A percentile compares a stretch with the other conserved stretches of the same genome.
Conservation (phyloP, 192 early-diverging fungal genomes). For the Linderina pennispora region DNA sequence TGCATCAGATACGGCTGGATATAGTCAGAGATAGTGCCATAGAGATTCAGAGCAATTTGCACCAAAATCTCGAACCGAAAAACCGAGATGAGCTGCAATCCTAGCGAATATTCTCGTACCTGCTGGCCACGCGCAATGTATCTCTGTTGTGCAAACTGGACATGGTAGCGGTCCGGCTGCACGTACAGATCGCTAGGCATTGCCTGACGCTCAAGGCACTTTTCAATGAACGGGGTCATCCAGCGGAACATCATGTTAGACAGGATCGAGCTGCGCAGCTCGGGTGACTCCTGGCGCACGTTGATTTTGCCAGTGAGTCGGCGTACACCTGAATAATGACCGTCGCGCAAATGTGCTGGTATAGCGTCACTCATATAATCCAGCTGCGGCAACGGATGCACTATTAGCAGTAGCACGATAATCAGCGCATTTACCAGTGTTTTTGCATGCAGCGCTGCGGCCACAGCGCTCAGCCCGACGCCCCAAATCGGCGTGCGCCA, state of each 20-base stretch:
- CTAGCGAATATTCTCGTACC: constrained; percentile 6
- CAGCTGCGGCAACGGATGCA: constrained; percentile 15
- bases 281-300: constrained; percentile 6
- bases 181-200: constrained; percentile 15
- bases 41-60: constrained; percentile 31
- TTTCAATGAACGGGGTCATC: constrained; percentile 12
- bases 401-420: constrained; percentile 9
- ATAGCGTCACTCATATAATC: no score
- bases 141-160: constrained; percentile 7
- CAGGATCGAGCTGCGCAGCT: constrained; percentile 18
- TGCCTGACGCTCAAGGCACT: constrained; percentile 7
- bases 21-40: constrained; percentile 29
- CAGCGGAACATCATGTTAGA: constrained; percentile 24
- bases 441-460: neutral
- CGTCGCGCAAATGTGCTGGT: no score
- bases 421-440: neutral
- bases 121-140: neutral
- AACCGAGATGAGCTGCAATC: constrained; percentile 22
- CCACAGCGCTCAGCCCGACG: neutral
- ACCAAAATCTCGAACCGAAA: constrained; percentile 32
- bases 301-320: neutral
- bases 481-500: constrained; percentile 11
- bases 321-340: neutral
- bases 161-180: constrained; percentile 5
- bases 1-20: constrained; percentile 57